Percentiles rank a stretch among this genome's conserved stretches.
phyloP scores from a whole-genome alignment of 768 basidiomycete species.

The Leccinum subgranulosum region DNA sequence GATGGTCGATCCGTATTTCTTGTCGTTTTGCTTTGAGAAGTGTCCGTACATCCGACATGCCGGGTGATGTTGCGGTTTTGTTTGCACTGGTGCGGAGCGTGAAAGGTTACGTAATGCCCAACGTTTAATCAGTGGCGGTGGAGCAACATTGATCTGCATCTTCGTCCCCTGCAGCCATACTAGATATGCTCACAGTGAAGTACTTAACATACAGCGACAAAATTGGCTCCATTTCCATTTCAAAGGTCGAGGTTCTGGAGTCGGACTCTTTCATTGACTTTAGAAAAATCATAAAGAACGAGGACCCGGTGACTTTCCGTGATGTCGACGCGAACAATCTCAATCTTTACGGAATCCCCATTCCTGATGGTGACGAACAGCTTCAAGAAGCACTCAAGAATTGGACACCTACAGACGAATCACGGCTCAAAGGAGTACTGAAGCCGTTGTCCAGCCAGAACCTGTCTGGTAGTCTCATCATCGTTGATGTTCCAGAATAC shows the following conservation, averaged over 20 bases:
- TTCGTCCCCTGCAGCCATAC: no score
- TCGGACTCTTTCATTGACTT: neutral
- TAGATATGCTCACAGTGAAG: neutral
- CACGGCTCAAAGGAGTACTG: neutral
- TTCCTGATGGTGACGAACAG: neutral
- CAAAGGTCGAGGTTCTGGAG: constrained; percentile 1
- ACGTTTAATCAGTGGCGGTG: no score
- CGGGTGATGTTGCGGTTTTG: neutral
- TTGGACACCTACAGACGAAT: neutral
- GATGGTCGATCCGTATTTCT: constrained; percentile 69
- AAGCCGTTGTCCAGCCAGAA: neutral
- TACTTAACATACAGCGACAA: neutral
- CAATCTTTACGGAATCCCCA: neutral
- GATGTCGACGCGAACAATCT: neutral
- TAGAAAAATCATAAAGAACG: neutral
- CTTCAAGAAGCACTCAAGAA: neutral
- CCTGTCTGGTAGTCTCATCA: neutral
- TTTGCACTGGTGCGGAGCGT: neutral
- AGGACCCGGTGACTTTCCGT: neutral
- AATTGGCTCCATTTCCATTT: neutral
- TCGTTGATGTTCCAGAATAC: neutral
- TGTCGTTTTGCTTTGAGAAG: constrained; percentile 82
- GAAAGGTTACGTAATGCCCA: neutral
- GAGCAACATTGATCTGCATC: no score
- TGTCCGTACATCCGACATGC: constrained; percentile 78